Conservation (phyloP, 2,329 filamentous ascomycete genomes). For the Venturia aucupariae region DNA sequence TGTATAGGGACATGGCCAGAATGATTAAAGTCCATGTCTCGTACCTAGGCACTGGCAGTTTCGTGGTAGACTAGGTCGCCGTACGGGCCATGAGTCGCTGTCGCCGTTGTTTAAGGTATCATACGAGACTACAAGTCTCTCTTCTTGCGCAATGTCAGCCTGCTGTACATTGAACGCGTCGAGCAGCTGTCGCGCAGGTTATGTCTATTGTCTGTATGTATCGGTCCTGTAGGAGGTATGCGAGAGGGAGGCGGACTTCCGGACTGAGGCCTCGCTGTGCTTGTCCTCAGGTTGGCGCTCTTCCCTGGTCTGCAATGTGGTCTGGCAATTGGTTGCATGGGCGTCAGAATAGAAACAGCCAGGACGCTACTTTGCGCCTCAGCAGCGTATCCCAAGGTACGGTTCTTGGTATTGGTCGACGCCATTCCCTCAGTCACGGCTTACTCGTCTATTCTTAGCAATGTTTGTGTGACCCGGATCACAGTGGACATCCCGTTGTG, state of each 20-base stretch:
- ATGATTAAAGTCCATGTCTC: conserved; percentile 14
- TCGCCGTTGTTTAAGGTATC: background rate
- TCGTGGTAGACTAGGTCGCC: background rate
- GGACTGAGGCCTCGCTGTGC: background rate
- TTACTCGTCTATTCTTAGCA: conserved; percentile 1
- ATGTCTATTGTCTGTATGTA: background rate
- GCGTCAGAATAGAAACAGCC: background rate
- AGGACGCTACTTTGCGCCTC: background rate
- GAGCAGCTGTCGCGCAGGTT: background rate
- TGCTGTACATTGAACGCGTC: background rate
- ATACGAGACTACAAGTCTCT: too few relatives aligned
- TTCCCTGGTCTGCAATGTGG: background rate
- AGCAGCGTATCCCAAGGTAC: background rate
- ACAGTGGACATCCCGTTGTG: too few relatives aligned
- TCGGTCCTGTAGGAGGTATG: background rate
- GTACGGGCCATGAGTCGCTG: background rate
- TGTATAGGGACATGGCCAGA: conserved; percentile 8
- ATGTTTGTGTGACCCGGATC: background rate
- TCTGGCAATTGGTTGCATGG: background rate
- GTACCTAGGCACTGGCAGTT: too few relatives aligned
- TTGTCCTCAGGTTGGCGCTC: background rate
- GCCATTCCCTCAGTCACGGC: background rate
- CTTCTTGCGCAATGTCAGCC: background rate
- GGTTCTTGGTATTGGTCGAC: background rate
- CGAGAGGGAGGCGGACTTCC: background rate